Evolutionary conservation across 2,329 filamentous ascomycete genomes (phyloP).

Genomic region (Trichoderma sp.): DNA sequence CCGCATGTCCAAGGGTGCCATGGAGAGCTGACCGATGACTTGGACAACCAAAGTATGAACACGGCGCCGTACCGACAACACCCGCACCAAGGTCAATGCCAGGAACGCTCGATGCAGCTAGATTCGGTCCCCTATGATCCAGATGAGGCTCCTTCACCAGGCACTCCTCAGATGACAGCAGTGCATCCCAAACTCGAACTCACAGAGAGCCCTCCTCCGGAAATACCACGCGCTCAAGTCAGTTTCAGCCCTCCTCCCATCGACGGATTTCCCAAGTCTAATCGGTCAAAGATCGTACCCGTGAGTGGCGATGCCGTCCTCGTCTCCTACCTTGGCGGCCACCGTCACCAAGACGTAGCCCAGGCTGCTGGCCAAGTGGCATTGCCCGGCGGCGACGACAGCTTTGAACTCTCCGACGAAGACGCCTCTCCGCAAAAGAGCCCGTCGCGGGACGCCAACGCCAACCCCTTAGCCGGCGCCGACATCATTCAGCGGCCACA

Average conservation of each 20-base stretch:
- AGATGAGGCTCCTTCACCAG: slow-evolving; percentile 47
- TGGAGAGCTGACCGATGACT: slow-evolving; percentile 27
- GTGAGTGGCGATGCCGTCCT: slow-evolving; percentile 68
- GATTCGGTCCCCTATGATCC: slow-evolving; percentile 43
- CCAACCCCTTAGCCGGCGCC: not conserved
- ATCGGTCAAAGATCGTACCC: slow-evolving; percentile 56
- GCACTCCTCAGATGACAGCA: slow-evolving; percentile 47
- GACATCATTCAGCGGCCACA: slow-evolving; percentile 14
- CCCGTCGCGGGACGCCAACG: slow-evolving; percentile 21
- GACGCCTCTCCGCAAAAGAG: slow-evolving; percentile 31
- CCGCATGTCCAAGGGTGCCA: slow-evolving; percentile 27
- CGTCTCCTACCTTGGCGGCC: slow-evolving; percentile 63
- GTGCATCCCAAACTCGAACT: slow-evolving; percentile 40
- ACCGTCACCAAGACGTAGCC: slow-evolving; percentile 67
- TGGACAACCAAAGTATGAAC: slow-evolving; percentile 28
- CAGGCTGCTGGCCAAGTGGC: slow-evolving; percentile 56
- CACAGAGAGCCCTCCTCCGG: slow-evolving; percentile 41
- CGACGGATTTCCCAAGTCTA: slow-evolving; percentile 52
- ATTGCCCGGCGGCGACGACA: slow-evolving; percentile 51
- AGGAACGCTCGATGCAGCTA: slow-evolving; percentile 19
- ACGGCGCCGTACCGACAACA: slow-evolving; percentile 23
- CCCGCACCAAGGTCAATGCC: slow-evolving; percentile 23
- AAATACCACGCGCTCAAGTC: slow-evolving; percentile 44
- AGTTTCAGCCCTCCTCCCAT: slow-evolving; percentile 42
- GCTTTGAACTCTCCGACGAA: slow-evolving; percentile 40